phyloP scores from a whole-genome alignment of 1,139 yeast species.

The Debaryomycetaceae sp. region DNA sequence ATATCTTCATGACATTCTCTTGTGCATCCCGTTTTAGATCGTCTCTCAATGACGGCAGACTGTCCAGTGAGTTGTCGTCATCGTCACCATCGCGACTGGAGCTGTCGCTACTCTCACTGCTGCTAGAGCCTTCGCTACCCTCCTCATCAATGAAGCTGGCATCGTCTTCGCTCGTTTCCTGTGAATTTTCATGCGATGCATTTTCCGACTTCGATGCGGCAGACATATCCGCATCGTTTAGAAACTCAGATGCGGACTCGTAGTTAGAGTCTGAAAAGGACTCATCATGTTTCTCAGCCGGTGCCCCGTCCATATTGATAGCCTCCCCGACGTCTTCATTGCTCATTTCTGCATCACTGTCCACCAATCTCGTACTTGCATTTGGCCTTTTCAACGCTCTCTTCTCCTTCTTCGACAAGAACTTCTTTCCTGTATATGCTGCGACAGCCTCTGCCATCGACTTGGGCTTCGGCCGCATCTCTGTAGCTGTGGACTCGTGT shows the following conservation, averaged over 20 bases:
- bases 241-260: conserved; percentile 31
- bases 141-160: conserved; percentile 10
- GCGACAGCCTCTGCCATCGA: conserved; percentile 64
- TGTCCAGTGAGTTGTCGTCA: conserved; percentile 17
- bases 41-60: conserved; percentile 28
- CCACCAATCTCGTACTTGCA: conserved; percentile 12
- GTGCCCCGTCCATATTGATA: conserved; percentile 4
- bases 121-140: conserved; percentile 1
- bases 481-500: conserved; percentile 3
- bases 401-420: conserved; percentile 38
- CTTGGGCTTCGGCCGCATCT: conserved; percentile 31
- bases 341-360: conserved; percentile 10
- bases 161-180: conserved; percentile 4
- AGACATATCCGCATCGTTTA: conserved; percentile 3
- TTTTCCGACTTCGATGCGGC: background rate
- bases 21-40: conserved; percentile 31
- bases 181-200: background rate
- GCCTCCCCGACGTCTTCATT: conserved; percentile 23
- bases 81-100: conserved; percentile 12
- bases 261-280: conserved; percentile 16
- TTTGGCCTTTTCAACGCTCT: conserved; percentile 25
- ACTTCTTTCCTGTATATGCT: conserved; percentile 53
- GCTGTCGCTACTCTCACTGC: conserved; percentile 2
- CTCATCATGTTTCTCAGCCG: conserved; percentile 12
- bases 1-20: conserved; percentile 21